A percentile compares a stretch with the other conserved stretches of the same genome.
Evolutionary conservation across 768 basidiomycete genomes (phyloP).

Genomic region (Cyclocybe aegerita): DNA sequence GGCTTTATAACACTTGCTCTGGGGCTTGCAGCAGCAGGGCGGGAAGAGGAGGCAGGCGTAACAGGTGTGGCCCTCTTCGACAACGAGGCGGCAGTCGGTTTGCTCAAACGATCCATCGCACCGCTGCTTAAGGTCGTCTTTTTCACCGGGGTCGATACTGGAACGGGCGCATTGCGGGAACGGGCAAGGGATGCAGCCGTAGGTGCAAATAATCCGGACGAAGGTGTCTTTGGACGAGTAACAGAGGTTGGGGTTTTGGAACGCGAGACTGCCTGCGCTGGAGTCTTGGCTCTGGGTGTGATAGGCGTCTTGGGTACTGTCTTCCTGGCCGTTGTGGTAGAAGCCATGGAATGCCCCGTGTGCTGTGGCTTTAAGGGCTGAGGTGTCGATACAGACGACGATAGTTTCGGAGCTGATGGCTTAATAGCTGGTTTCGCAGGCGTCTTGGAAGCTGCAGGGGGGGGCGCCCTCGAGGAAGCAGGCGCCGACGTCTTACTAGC

Average conservation of each 20-base stretch:
- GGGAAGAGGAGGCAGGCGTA: conserved; percentile 26
- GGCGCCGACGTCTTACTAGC: conserved; percentile 22
- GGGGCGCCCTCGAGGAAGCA: conserved; percentile 3
- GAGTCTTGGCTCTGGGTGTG: conserved; percentile 18
- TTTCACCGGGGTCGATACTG: conserved; percentile 47
- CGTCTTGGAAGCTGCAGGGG: conserved; percentile 5
- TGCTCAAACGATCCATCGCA: conserved; percentile 67
- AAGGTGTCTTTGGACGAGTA: conserved; percentile 59
- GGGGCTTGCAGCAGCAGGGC: conserved; percentile 20
- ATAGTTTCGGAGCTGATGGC: conserved; percentile 19
- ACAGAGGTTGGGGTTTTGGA: conserved; percentile 34
- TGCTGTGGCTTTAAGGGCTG: conserved; percentile 33
- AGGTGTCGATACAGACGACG: conserved; percentile 18
- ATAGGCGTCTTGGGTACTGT: conserved; percentile 18
- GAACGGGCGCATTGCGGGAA: conserved; percentile 52
- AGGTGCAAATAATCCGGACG: conserved; percentile 72
- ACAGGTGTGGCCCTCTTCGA: conserved; percentile 54
- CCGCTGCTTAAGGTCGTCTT: conserved; percentile 54
- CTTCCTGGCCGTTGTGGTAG: conserved; percentile 20
- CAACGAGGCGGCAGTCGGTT: conserved; percentile 80
- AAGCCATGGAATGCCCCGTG: conserved; percentile 29
- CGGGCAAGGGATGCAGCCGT: conserved; percentile 81
- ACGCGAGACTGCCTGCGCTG: conserved; percentile 30
- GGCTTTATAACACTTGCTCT: conserved; percentile 18
- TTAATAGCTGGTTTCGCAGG: conserved; percentile 26